Conservation (phyloP, 306 rosid genomes). For the Cucurbita ficifolia region DNA sequence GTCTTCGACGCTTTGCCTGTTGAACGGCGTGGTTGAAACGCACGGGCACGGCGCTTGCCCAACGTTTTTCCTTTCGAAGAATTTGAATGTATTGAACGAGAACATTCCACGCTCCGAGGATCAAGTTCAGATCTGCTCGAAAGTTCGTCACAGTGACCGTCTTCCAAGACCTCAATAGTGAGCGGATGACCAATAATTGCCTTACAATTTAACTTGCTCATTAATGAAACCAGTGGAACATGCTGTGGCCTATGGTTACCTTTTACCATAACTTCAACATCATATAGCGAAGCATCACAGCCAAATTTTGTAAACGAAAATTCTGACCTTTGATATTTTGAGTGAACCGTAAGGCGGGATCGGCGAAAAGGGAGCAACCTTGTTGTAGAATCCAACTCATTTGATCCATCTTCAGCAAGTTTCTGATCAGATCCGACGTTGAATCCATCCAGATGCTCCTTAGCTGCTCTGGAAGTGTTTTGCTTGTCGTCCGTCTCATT, state of each 20-base stretch:
- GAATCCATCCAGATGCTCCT: slow-evolving; percentile 24
- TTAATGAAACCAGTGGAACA: slow-evolving; percentile 83
- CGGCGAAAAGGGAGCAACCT: slow-evolving; percentile 76
- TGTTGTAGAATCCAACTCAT: slow-evolving; percentile 29
- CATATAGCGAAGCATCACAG: slow-evolving; percentile 39
- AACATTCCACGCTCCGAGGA: slow-evolving; percentile 16
- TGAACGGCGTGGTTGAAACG: slow-evolving; percentile 9
- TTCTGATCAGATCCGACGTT: slow-evolving; percentile 27
- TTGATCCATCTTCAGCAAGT: slow-evolving; percentile 15
- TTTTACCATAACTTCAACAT: slow-evolving; percentile 59
- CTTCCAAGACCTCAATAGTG: slow-evolving; percentile 49
- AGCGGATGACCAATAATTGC: slow-evolving; percentile 91
- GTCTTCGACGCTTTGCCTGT: slow-evolving; percentile 31
- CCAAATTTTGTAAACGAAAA: slow-evolving; percentile 30
- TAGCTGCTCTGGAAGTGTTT: slow-evolving; percentile 28
- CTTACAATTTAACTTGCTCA: slow-evolving; percentile 74
- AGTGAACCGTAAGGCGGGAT: slow-evolving; percentile 55
- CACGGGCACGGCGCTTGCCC: slow-evolving; percentile 19
- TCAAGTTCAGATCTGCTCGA: slow-evolving; percentile 21
- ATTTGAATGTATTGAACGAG: slow-evolving; percentile 16
- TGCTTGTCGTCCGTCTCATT: slow-evolving; percentile 29
- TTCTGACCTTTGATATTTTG: slow-evolving; percentile 51
- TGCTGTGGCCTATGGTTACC: slow-evolving; percentile 69
- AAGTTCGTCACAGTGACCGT: slow-evolving; percentile 38
- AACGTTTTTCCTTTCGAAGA: slow-evolving; percentile 18